Percentiles rank a stretch among this genome's conserved stretches.
phyloP scores from a whole-genome alignment of 106 monocot species.

The Alisma plantagoaquatica region DNA sequence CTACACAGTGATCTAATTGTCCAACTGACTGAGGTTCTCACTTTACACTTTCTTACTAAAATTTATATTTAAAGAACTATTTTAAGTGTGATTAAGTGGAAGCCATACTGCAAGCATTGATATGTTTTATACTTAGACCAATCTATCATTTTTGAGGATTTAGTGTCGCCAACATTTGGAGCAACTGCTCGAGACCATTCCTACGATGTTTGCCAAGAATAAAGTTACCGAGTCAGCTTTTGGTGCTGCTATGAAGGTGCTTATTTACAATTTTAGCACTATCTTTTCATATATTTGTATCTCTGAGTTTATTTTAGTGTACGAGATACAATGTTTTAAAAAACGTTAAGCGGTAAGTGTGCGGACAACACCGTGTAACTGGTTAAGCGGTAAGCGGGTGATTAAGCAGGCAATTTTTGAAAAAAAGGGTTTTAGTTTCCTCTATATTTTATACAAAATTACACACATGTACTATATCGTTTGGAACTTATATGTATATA shows the following conservation, averaged over 20 bases:
- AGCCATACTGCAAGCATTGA: not conserved
- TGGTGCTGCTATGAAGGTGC: slow-evolving; percentile 90
- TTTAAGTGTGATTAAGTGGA: not conserved
- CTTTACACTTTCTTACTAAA: not conserved
- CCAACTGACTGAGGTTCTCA: slow-evolving; percentile 77
- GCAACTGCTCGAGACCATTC: slow-evolving; percentile 87
- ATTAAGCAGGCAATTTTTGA: no score
- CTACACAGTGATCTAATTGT: slow-evolving; percentile 83
- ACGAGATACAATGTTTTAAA: no score
- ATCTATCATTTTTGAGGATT: slow-evolving; percentile 2
- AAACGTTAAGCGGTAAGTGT: no score
- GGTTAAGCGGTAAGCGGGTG: no score
- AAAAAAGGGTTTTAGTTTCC: no score
- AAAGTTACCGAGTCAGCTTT: slow-evolving; percentile 91
- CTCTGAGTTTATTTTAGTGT: no score
- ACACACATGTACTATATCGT: no score
- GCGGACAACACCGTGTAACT: no score
- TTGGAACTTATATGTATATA: no score
- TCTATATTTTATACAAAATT: no score
- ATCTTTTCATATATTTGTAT: not conserved
- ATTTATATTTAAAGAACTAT: not conserved
- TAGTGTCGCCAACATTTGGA: slow-evolving; percentile 91
- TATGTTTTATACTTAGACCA: not conserved
- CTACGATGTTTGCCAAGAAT: slow-evolving; percentile 81
- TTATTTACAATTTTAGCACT: not conserved